phyloP scores from a whole-genome alignment of 768 basidiomycete species.

The Calocybe cyanea region DNA sequence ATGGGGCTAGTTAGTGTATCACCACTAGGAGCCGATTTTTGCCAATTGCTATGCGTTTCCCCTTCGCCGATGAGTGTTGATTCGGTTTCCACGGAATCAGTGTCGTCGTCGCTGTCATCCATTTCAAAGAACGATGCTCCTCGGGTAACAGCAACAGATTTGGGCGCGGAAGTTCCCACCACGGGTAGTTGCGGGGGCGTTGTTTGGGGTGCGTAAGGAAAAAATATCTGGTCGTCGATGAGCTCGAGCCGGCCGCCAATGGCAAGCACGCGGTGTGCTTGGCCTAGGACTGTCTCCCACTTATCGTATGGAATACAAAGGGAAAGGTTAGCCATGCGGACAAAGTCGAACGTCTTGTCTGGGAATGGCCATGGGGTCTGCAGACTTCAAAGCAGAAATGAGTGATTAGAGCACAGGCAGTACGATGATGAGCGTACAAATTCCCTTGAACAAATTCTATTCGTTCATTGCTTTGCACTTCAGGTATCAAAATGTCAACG shows the following conservation, averaged over 20 bases:
- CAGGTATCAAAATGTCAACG: conserved; percentile 40
- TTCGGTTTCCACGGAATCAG: conserved; percentile 20
- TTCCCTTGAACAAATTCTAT: conserved; percentile 58
- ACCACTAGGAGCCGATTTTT: background rate
- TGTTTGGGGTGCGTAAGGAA: conserved; percentile 44
- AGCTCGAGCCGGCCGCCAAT: conserved; percentile 65
- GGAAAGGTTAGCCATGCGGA: conserved; percentile 68
- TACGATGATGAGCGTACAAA: conserved; percentile 50
- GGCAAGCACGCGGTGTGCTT: conserved; percentile 60
- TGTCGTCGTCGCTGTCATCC: conserved; percentile 23
- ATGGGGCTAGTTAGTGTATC: background rate
- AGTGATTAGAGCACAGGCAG: background rate
- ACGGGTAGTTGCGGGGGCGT: conserved; percentile 23
- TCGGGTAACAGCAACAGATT: conserved; percentile 8
- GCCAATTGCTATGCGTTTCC: conserved; percentile 12
- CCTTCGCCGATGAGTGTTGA: conserved; percentile 19
- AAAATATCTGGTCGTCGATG: conserved; percentile 68
- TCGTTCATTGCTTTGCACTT: conserved; percentile 35
- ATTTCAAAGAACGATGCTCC: conserved; percentile 22
- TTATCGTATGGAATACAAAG: conserved; percentile 55
- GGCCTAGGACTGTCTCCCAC: conserved; percentile 58
- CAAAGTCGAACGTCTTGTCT: conserved; percentile 61
- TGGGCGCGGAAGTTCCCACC: conserved; percentile 10
- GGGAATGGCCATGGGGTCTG: conserved; percentile 58
- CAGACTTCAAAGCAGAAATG: conserved; percentile 34